Evolutionary conservation across 2,329 filamentous ascomycete species (phyloP).

Genomic region (Colletotrichum camelliae): DNA sequence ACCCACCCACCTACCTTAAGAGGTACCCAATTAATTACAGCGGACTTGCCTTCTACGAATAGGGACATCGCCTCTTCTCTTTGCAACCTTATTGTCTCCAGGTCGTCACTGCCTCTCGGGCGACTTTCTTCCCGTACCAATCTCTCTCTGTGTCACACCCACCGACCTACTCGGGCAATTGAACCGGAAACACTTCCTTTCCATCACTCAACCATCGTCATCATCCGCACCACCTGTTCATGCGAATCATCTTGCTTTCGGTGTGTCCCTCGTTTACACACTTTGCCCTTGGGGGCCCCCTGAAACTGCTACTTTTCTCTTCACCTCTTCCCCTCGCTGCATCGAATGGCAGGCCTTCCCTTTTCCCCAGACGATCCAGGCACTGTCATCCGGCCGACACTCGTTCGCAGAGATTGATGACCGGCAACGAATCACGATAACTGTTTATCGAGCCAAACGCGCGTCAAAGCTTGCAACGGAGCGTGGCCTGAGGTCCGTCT

Average conservation of each 20-base stretch:
- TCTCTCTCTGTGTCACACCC: background rate
- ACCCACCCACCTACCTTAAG: background rate
- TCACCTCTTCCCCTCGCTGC: background rate
- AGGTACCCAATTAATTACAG: background rate
- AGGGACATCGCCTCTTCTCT: background rate
- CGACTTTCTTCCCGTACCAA: background rate
- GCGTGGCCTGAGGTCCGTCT: background rate
- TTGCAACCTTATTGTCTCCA: background rate
- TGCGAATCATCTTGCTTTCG: background rate
- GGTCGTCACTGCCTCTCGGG: background rate
- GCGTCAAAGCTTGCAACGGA: background rate
- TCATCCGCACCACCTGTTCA: background rate
- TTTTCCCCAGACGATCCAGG: background rate
- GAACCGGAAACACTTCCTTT: background rate
- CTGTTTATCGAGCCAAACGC: background rate
- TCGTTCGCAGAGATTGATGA: background rate
- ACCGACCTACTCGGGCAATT: background rate
- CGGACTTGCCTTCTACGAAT: background rate
- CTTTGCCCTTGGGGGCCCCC: background rate
- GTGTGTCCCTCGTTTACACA: background rate
- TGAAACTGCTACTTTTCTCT: background rate
- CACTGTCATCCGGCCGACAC: background rate
- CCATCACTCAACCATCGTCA: background rate
- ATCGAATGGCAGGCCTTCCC: background rate
- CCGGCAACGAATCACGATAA: background rate